These are phyloP conservation scores for Trichoderma pleuroti DNA, from an alignment of 2,329 filamentous ascomycete species.

Conservation along the genomic window DNA sequence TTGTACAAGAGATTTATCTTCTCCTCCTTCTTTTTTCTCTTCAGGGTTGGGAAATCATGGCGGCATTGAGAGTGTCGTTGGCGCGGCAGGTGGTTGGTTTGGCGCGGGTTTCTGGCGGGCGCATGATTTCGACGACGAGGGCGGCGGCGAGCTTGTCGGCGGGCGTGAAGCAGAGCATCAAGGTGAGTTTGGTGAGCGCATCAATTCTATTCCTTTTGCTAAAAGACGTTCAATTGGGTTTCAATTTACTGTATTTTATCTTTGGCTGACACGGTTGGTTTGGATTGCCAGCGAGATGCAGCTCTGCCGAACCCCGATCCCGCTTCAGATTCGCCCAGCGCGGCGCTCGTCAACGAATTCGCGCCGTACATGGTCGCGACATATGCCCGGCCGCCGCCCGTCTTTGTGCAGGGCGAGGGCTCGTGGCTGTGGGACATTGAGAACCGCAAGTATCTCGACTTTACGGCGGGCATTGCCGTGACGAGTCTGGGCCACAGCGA, in stretches of 20 bases:
- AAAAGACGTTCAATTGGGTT: too few relatives aligned
- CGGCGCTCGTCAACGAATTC: conserved; percentile 69
- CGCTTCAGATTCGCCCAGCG: conserved; percentile 67
- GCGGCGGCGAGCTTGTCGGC: conserved; percentile 37
- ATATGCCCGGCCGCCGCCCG: conserved; percentile 83
- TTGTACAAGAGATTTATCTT: neutral
- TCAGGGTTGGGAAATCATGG: conserved; percentile 33
- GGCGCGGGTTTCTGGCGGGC: conserved; percentile 27
- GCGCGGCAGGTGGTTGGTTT: conserved; percentile 37
- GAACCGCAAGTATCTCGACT: conserved; percentile 84
- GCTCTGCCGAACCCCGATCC: conserved; percentile 67
- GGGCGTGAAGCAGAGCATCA: conserved; percentile 33
- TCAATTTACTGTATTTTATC: too few relatives aligned
- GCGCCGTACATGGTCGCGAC: conserved; percentile 92
- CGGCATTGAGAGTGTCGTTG: conserved; percentile 40
- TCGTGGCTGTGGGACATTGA: conserved; percentile 89
- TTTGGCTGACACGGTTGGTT: neutral
- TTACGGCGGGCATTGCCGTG: conserved; percentile 94
- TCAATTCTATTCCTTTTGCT: too few relatives aligned
- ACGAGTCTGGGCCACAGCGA: conserved; percentile 91
- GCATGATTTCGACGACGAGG: conserved; percentile 35
- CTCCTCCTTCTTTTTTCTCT: neutral
- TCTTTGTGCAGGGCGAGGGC: conserved; percentile 85
- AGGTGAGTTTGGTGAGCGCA: conserved; percentile 30
- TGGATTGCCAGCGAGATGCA: conserved; percentile 29